phyloP scores from a whole-genome alignment of 139 green algal genomes.

The Coccomyxa sp. region DNA sequence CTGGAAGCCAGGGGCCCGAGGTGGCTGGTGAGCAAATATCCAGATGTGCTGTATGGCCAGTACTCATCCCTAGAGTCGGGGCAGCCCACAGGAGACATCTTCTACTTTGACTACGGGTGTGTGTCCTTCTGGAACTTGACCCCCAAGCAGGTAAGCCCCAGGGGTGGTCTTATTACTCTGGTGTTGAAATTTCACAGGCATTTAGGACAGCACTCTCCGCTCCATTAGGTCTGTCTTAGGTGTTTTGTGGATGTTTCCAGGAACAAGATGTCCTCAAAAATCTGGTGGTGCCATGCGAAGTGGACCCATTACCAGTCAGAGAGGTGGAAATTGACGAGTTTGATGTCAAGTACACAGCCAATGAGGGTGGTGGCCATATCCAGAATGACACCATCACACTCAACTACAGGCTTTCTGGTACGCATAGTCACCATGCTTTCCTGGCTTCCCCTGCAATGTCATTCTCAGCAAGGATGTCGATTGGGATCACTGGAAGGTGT shows the following conservation, averaged over 20 bases:
- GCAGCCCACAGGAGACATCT: conserved; percentile 15
- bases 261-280: conserved; percentile 27
- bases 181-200: no score
- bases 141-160: conserved; percentile 29
- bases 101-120: conserved; percentile 76
- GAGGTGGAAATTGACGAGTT: conserved; percentile 45
- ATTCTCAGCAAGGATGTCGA: background rate
- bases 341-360: conserved; percentile 41
- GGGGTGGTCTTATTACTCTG: background rate
- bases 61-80: conserved; percentile 3
- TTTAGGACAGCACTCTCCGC: conserved; percentile 1
- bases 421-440: background rate
- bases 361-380: conserved; percentile 59
- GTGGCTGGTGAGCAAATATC: conserved; percentile 29
- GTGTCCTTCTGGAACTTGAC: conserved; percentile 65
- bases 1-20: conserved; percentile 14
- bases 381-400: conserved; percentile 85
- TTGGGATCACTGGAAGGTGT: no score
- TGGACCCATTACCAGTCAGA: conserved; percentile 32
- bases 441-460: background rate
- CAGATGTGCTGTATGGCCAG: conserved; percentile 43
- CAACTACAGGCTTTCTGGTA: conserved; percentile 24
- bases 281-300: conserved; percentile 23
- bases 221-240: background rate
- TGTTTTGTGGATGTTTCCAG: background rate